Evolutionary conservation across 2,329 filamentous ascomycete genomes (phyloP).

Genomic region (Talaromyces atroroseus): DNA sequence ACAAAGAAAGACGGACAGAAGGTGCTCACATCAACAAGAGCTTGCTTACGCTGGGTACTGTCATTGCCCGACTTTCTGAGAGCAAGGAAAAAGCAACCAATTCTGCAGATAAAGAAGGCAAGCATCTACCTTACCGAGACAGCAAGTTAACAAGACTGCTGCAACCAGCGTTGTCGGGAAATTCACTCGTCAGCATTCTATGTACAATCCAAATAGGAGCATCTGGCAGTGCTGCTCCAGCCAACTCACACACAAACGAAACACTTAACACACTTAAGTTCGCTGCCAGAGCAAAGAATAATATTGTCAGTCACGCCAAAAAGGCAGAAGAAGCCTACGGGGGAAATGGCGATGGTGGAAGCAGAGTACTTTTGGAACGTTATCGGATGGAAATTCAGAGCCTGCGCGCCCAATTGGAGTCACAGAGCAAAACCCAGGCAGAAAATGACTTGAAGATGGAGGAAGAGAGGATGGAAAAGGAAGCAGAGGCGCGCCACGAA

Average conservation of each 20-base stretch:
- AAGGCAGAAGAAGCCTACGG: constrained; percentile 84
- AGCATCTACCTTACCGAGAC: constrained; percentile 93
- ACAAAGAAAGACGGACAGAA: constrained; percentile 87
- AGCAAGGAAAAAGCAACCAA: constrained; percentile 77
- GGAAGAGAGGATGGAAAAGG: constrained; percentile 70
- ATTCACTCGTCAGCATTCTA: constrained; percentile 92
- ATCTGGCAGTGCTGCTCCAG: constrained; percentile 62
- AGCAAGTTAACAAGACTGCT: constrained; percentile 92
- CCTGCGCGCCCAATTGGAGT: constrained; percentile 71
- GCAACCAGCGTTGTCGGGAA: constrained; percentile 86
- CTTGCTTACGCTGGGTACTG: constrained; percentile 86
- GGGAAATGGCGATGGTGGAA: constrained; percentile 73
- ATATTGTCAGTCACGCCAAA: constrained; percentile 94
- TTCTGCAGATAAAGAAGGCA: constrained; percentile 70
- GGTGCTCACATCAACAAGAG: constrained; percentile 99
- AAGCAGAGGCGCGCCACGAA: constrained; percentile 81
- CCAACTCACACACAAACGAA: constrained; percentile 73
- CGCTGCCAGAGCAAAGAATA: constrained; percentile 93
- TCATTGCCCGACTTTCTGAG: constrained; percentile 87
- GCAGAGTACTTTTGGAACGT: constrained; percentile 79
- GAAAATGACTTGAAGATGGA: constrained; percentile 59
- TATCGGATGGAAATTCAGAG: constrained; percentile 91
- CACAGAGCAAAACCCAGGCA: constrained; percentile 65
- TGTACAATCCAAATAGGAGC: constrained; percentile 92
- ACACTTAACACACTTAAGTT: constrained; percentile 97